Evolutionary conservation across 768 basidiomycete species (phyloP).

Genomic region (Boletus rubescentipes): DNA sequence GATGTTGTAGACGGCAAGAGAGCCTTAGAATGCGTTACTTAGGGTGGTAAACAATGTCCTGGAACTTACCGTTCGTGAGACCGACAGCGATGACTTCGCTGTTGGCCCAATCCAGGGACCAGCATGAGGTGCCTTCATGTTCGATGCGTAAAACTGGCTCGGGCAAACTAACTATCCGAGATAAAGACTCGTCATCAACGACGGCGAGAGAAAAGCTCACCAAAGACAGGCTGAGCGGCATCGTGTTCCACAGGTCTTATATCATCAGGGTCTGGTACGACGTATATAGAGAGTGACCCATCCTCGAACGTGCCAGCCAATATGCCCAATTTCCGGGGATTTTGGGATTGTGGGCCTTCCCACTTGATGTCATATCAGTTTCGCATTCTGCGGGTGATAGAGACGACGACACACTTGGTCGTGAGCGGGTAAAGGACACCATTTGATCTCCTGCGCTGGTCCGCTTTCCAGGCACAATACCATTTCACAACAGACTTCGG

Average conservation of each 20-base stretch:
- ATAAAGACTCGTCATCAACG: not conserved
- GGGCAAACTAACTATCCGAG: slow-evolving; percentile 49
- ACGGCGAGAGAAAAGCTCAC: slow-evolving; percentile 36
- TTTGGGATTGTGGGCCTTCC: slow-evolving; percentile 18
- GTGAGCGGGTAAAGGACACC: slow-evolving; percentile 90
- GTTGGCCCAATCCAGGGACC: slow-evolving; percentile 88
- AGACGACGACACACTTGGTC: slow-evolving; percentile 44
- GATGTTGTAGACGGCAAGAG: slow-evolving; percentile 58
- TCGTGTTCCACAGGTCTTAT: slow-evolving; percentile 34
- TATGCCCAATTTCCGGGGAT: slow-evolving; percentile 71
- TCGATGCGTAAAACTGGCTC: slow-evolving; percentile 72
- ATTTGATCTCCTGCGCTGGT: slow-evolving; percentile 77
- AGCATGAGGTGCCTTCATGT: slow-evolving; percentile 72
- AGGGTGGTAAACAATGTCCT: not conserved
- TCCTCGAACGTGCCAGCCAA: slow-evolving; percentile 86
- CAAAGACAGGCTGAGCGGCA: slow-evolving; percentile 41
- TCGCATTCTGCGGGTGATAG: not conserved
- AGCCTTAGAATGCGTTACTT: slow-evolving; percentile 36
- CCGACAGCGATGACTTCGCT: slow-evolving; percentile 82
- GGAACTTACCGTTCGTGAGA: slow-evolving; percentile 68
- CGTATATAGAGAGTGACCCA: slow-evolving; percentile 76
- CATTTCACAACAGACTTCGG: slow-evolving; percentile 71
- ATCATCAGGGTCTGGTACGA: slow-evolving; percentile 75
- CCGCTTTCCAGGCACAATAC: slow-evolving; percentile 84
- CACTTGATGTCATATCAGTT: slow-evolving; percentile 16